Percentiles rank a stretch among this genome's conserved stretches.
phyloP scores from a whole-genome alignment of 139 green algal genomes.

The Bryopsis sp. region DNA sequence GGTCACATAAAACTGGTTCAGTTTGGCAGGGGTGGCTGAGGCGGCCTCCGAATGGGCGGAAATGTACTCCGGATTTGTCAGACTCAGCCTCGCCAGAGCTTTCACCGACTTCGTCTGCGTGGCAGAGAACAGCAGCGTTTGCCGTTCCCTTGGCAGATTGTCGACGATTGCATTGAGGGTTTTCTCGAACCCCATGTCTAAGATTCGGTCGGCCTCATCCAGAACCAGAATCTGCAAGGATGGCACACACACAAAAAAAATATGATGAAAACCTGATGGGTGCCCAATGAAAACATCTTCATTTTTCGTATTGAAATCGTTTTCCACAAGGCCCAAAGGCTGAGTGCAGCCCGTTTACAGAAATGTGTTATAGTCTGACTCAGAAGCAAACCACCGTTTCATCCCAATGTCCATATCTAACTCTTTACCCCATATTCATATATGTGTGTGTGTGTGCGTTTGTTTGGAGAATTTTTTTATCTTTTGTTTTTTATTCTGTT shows the following conservation, averaged over 20 bases:
- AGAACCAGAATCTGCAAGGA: constrained; percentile 73
- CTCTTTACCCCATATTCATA: no score
- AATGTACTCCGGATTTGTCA: constrained; percentile 73
- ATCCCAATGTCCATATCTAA: no score
- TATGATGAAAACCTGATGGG: background rate
- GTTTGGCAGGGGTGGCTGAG: constrained; percentile 75
- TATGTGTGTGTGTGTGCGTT: constrained; percentile 15
- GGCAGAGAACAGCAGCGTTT: constrained; percentile 86
- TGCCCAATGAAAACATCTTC: background rate
- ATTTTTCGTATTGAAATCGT: background rate
- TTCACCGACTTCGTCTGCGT: constrained; percentile 77
- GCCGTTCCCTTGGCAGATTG: constrained; percentile 73
- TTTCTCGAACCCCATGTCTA: constrained; percentile 91
- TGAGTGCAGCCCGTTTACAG: no score
- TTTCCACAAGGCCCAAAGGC: no score
- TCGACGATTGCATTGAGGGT: constrained; percentile 90
- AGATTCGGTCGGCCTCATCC: constrained; percentile 93
- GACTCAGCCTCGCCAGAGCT: constrained; percentile 30
- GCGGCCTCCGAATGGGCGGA: constrained; percentile 79
- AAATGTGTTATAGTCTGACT: no score
- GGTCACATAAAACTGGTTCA: constrained; percentile 62
- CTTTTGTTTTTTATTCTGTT: no score
- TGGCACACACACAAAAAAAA: background rate
- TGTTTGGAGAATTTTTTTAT: background rate
- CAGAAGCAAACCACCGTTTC: no score